A percentile compares a stretch with the other conserved stretches of the same genome.
These are phyloP conservation scores for Pachyrhizus erosus DNA, from an alignment of 306 rosid species.

Conservation along the genomic window DNA sequence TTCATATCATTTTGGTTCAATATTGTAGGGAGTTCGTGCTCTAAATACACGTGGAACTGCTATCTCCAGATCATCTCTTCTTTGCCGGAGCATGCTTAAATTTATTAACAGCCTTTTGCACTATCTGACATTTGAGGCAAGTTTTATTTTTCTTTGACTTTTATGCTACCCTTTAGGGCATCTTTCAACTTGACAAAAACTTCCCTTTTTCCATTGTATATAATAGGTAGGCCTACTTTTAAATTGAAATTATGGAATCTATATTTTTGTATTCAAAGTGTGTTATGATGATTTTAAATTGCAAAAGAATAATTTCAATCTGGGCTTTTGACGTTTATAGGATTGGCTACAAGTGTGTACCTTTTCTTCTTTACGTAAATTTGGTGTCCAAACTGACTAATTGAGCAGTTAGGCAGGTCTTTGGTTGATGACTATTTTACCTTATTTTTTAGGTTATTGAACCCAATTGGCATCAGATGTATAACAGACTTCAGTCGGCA, in stretches of 20 bases:
- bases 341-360: slow-evolving; percentile 10
- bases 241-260: slow-evolving; percentile 29
- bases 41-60: slow-evolving; percentile 88
- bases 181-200: background rate
- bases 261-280: slow-evolving; percentile 22
- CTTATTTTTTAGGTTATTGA: slow-evolving; percentile 80
- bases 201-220: background rate
- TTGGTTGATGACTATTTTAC: slow-evolving; percentile 24
- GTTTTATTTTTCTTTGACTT: slow-evolving; percentile 46
- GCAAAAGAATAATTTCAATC: background rate
- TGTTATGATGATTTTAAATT: slow-evolving; percentile 15
- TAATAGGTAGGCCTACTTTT: background rate
- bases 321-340: background rate
- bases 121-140: slow-evolving; percentile 94
- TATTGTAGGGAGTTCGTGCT: slow-evolving; percentile 81
- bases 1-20: slow-evolving; percentile 37
- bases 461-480: slow-evolving; percentile 97
- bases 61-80: slow-evolving; percentile 89
- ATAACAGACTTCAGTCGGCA: slow-evolving; percentile 83
- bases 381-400: slow-evolving; percentile 34
- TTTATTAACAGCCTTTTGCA: slow-evolving; percentile 92
- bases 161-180: background rate
- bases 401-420: slow-evolving; percentile 26
- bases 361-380: slow-evolving; percentile 26
- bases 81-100: slow-evolving; percentile 97